These are phyloP conservation scores for Coemansia sp. DNA, from an alignment of 192 early-diverging fungal species.

Conservation along the genomic window DNA sequence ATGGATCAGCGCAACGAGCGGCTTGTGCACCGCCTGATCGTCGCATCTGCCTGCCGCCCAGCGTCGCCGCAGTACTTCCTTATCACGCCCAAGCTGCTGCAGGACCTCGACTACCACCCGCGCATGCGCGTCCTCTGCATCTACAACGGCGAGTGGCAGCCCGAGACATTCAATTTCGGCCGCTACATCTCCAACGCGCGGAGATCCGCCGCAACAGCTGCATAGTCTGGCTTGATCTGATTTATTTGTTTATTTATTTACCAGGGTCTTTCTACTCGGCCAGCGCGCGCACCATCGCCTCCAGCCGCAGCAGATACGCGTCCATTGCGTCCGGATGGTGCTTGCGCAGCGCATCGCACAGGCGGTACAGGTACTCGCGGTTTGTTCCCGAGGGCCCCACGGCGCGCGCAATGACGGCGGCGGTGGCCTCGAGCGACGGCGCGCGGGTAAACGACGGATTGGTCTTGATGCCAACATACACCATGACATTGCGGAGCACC, in stretches of 20 bases:
- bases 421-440: slow-evolving; percentile 61
- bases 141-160: slow-evolving; percentile 92
- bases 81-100: slow-evolving; percentile 98
- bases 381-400: slow-evolving; percentile 71
- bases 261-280: neutral
- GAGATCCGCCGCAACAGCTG: neutral
- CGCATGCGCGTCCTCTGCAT: slow-evolving; percentile 91
- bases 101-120: slow-evolving; percentile 87
- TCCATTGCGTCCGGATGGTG: slow-evolving; percentile 58
- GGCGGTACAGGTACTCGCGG: slow-evolving; percentile 67
- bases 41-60: slow-evolving; percentile 71
- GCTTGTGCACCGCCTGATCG: slow-evolving; percentile 89
- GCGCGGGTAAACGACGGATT: slow-evolving; percentile 82
- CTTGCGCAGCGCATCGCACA: slow-evolving; percentile 62
- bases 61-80: slow-evolving; percentile 78
- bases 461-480: slow-evolving; percentile 74
- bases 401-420: slow-evolving; percentile 63
- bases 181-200: slow-evolving; percentile 46
- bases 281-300: slow-evolving; percentile 42
- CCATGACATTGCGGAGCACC: slow-evolving; percentile 63
- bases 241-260: neutral
- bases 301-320: slow-evolving; percentile 62
- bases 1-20: slow-evolving; percentile 98
- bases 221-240: too few relatives aligned
- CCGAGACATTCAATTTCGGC: slow-evolving; percentile 52